Evolutionary conservation across 805 yeast species (phyloP), one percentile per base, ranked within the genome.

Genomic region (Lachancea sp.): DNA sequence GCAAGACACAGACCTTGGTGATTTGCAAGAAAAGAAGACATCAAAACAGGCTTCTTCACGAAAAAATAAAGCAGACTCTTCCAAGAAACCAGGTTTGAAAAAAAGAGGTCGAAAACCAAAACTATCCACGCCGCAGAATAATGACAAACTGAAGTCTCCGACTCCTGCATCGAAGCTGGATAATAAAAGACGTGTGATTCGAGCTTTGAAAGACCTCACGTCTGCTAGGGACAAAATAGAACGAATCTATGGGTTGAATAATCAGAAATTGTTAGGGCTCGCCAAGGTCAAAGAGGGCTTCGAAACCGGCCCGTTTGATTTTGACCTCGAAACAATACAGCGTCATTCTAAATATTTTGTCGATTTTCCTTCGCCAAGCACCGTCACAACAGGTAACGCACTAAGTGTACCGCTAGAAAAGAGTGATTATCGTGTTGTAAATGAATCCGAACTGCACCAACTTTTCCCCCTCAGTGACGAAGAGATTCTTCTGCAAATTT

Each of bases 161-260:
- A 45, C 49, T 20, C 48, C 53, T 9, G 42, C 49, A 1, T 48
- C 59, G 7, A 55, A 51, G 31, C 48, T 53, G 4, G 59, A 49
- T 10, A 40, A 52, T 17, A 58, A 56, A 35, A 52, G 49, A 3
- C 48, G 61, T 16, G 49, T 52, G 16, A 45, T 63, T 4, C 54
- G 67, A 34, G 55, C 54, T 18, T 29, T 61, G 25, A 66, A 60
- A 40, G 65, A 63, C 33, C 40, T 65, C 12, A 66, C 71, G 2
- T 61, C 70, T 5, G 58, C 74, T 12, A 68, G 67, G 38, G 79
- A 73, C 30, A 68, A 73, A 39, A 52, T 72, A 33, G 58, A 56
- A 30, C 60, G 72, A 35, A 54, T 74, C 41, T 80, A 71, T 56
- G 90, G 90, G 0, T 55, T 63, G 22, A 72, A 78, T 51, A 70